Evolutionary conservation across 768 basidiomycete genomes (phyloP), one percentile per base, ranked within the genome.

Genomic region (Auricularia sp.): DNA sequence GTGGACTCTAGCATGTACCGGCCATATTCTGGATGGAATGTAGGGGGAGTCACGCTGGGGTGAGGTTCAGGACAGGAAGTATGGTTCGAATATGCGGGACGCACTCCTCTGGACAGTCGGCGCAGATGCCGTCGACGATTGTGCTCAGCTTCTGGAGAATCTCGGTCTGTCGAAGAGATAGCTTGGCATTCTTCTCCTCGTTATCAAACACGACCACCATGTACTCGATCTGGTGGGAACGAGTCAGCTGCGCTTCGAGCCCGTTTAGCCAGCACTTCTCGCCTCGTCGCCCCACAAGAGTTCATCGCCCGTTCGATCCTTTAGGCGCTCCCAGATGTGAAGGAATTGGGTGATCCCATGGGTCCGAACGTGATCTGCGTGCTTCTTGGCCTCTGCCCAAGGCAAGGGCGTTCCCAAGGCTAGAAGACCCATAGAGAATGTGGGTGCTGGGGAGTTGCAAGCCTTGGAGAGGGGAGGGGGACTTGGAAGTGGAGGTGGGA

Each of bases 221-320:
- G 74, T 98, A 98, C 73, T 99, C 97, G 69, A 99, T 81, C 95
- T 97, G 69, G 36, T 34, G 59, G 8, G n/a, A n/a, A n/a, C 53
- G 29, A 11, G 42, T 43, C 61, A 62, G 34, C 54, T 70, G n/a
- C n/a, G 64, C 67, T 10, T 59, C 12, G 56, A 8, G 34, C n/a
- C 47, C 43, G 54, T 44, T 36, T 23, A 33, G 35, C 8, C 71
- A 59, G 51, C 63, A 16, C 69, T n/a, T 33, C 67, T 59, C 74
- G 95, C 96, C 88, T 99, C 97, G 72, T 99, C 97, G 18, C 97
- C 97, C 97, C 97, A 99, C 11, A 97, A 82, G 39, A 99, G 79
- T 67, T 93, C 90, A 71, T 98, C 94, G 1, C 94, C 95, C 29
- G 84, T 83, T 67, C 91, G 82, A 72, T 92, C 89, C 81, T 97